phyloP scores from a whole-genome alignment of 139 green algal genomes.

The Micractinium conductrix region DNA sequence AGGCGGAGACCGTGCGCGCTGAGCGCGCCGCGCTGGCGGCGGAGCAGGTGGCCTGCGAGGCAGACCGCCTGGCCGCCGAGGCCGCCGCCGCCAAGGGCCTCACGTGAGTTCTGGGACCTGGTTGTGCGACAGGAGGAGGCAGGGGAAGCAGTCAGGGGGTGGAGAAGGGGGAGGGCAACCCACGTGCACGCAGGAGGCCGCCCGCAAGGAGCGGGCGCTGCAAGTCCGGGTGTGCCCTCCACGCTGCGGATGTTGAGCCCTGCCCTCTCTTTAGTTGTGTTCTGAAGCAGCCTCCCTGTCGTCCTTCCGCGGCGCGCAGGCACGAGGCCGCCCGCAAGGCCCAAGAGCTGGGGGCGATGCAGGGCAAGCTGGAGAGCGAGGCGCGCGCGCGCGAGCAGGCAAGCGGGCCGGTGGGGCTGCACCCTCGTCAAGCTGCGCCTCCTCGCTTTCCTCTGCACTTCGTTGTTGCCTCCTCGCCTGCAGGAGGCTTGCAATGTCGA shows the following conservation, averaged over 20 bases:
- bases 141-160: neutral
- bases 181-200: neutral
- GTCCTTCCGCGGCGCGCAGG: neutral
- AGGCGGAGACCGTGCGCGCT: constrained; percentile 45
- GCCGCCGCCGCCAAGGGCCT: constrained; percentile 20
- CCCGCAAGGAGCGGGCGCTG: constrained; percentile 10
- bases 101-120: constrained; percentile 11
- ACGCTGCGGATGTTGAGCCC: too few species aligned
- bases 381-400: neutral
- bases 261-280: too few species aligned
- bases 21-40: constrained; percentile 33
- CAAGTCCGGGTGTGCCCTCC: too few species aligned
- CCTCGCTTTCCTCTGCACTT: too few species aligned
- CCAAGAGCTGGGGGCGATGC: neutral
- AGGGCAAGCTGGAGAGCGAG: constrained; percentile 8
- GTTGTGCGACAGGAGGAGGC: neutral
- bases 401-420: neutral
- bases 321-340: constrained; percentile 1
- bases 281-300: too few species aligned
- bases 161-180: neutral
- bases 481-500: too few species aligned
- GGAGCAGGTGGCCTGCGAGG: constrained; percentile 30
- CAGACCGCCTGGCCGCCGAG: constrained; percentile 13
- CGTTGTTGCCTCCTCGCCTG: too few species aligned
- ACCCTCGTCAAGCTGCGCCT: too few species aligned